Evolutionary conservation across 139 green algal genomes (phyloP), one percentile per base, ranked within the genome.

Genomic region (Chlorella vulgaris): DNA sequence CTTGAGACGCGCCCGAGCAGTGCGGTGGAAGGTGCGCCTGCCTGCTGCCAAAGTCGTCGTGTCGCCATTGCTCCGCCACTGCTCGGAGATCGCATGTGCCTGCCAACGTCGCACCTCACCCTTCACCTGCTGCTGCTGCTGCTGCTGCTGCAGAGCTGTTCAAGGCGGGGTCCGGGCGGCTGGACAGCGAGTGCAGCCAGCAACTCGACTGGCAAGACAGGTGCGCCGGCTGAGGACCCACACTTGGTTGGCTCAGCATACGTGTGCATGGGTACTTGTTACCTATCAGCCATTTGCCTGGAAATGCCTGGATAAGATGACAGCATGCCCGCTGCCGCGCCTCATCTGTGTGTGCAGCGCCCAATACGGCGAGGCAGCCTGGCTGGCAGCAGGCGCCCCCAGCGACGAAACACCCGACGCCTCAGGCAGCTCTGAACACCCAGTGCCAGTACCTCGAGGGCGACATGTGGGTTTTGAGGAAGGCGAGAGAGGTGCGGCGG

Each of bases 131-230:
- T 58, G 47, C 15, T 58, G 13, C 47, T 58, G 47, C 47, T 58
- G 47, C 47, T 58, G 47, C 47, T 58, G 47, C 47, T 55, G 73
- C 73, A 79, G 73, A 79, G 73, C 73, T 79, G 1, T 69, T 79
- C 53, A 31, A 69, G 18, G 7, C 51, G 5, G 26, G 19, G 6
- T 55, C 51, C 21, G 73, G 53, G 29, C 53, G 73, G 19, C 53
- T 79, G 73, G 73, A 79, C 51, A 79, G 73, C 51, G 33, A 39
- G 2, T 3, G 15, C 51, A 79, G 73, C 53, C 73, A 67, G 51
- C 73, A 67, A 35, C 35, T 79, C 7, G 73, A 79, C 26, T 79
- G 73, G 73, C 2, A 22, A 0, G 53, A 79, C 73, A 79, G 73
- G 73, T 79, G 53, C 8, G 70, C 0, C 6, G 3, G 3, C 5